Evolutionary conservation across 225 moss, liverwort and hornwort species (phyloP), one percentile per base, ranked within the genome.

Genomic region (Pseudoscleropodium purum): DNA sequence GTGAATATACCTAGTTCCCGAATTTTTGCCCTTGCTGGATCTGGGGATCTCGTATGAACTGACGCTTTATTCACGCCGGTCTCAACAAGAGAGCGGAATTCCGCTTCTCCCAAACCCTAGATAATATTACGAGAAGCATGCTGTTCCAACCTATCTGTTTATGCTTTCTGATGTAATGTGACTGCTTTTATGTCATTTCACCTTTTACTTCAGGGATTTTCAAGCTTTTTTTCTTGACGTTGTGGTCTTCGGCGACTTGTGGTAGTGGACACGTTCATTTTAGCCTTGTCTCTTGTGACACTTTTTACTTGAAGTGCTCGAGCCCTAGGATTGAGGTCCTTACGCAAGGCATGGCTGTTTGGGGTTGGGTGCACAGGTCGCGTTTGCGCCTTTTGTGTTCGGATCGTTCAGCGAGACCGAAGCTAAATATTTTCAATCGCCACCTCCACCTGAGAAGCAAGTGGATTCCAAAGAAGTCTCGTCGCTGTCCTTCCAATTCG

Each of bases 361-460:
- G 61, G 80, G 78, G 47, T 86, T 91, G 80, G 81, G 47, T 83
- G 79, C 84, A 49, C 86, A 93, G 93, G 92, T 94, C n/a, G 73
- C 92, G 60, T 95, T 95, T 91, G 86, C 61, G 78, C 79, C 92
- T n/a, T 86, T 92, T 41, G 89, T 92, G 45, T 92, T 92, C 37
- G 98, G 98, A 81, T 98, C 98, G 68, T 98, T 98, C 83, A 95
- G 94, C 56, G 97, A 96, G 92, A 93, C 91, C 66, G 98, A 98
- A 90, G 83, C 94, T 60, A 84, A 90, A 62, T 88, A 85, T 57
- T 94, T 83, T 88, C 97, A 95, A 84, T 81, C 92, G 80, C 91
- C 91, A 37, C 89, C 90, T 84, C 62, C 80, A 64, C 85, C 88
- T 88, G 92, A 87, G 73, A 91, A 92, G 79, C 88, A 70, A 85